A percentile compares a stretch with the other conserved stretches of the same genome.
Evolutionary conservation across 2,329 filamentous ascomycete species (phyloP).

Genomic region (Nemania sp.): DNA sequence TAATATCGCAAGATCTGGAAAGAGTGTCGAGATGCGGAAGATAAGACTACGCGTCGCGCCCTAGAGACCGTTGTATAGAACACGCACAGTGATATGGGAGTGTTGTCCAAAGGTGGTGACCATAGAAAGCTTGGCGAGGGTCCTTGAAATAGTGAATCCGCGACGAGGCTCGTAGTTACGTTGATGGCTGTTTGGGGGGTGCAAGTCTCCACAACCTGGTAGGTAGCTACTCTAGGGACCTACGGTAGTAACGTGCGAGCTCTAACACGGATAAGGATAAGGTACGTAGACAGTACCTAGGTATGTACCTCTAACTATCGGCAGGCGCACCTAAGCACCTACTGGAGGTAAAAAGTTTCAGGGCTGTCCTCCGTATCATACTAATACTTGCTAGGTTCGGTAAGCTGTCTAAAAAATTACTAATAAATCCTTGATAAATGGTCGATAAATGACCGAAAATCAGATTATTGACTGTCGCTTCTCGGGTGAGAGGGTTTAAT

Average conservation of each 20-base stretch:
- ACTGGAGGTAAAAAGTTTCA: no score
- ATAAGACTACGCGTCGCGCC: slow-evolving; percentile 28
- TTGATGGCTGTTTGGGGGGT: not conserved
- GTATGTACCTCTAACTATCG: not conserved
- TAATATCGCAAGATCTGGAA: not conserved
- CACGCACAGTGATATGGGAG: not conserved
- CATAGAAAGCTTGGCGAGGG: slow-evolving; percentile 14
- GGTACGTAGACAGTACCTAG: not conserved
- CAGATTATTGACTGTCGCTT: no score
- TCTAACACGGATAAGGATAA: no score
- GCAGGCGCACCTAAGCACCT: no score
- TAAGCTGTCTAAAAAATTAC: no score
- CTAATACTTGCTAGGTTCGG: no score
- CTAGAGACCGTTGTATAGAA: slow-evolving; percentile 7
- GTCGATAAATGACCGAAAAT: no score
- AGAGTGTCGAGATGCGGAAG: not conserved
- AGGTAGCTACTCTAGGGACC: not conserved
- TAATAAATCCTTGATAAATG: no score
- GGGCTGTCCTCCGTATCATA: no score
- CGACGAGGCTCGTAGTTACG: slow-evolving; percentile 1
- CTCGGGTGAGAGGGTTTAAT: no score
- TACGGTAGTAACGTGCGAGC: no score
- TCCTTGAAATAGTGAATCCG: not conserved
- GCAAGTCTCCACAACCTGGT: not conserved
- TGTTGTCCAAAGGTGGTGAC: slow-evolving; percentile 5